These are phyloP conservation scores for Dacryopinax primogenitus DNA, from an alignment of 768 basidiomycete genomes.

Conservation along the genomic window DNA sequence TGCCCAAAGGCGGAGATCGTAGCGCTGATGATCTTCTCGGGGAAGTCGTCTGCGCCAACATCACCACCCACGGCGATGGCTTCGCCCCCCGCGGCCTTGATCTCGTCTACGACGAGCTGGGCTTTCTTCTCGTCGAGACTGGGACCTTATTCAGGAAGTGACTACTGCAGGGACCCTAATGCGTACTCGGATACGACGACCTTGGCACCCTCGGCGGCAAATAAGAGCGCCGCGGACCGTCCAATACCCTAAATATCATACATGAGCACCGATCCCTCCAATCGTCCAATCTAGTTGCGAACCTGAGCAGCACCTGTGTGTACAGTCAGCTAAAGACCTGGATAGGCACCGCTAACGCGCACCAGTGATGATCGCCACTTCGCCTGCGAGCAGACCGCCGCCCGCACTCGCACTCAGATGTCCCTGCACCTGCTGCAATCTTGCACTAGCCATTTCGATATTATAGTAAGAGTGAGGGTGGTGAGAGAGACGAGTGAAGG, in stretches of 20 bases:
- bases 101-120: conserved; percentile 53
- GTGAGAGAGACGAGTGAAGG: neutral
- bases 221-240: conserved; percentile 55
- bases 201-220: conserved; percentile 75
- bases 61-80: conserved; percentile 65
- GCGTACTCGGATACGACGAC: conserved; percentile 71
- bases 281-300: no score
- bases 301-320: conserved; percentile 62
- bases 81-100: conserved; percentile 56
- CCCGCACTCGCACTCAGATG: conserved; percentile 44
- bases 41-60: conserved; percentile 72
- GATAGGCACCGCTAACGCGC: no score
- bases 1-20: conserved; percentile 73
- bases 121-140: conserved; percentile 66
- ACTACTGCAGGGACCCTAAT: neutral
- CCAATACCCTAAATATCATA: conserved; percentile 55
- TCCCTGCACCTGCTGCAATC: conserved; percentile 43
- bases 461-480: neutral
- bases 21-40: conserved; percentile 60
- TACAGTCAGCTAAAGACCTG: no score
- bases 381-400: conserved; percentile 53
- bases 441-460: neutral
- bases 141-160: neutral
- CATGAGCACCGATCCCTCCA: neutral
- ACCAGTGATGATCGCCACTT: conserved; percentile 82